Conservation (phyloP, 805 yeast species). For the Candida gorgasii region DNA sequence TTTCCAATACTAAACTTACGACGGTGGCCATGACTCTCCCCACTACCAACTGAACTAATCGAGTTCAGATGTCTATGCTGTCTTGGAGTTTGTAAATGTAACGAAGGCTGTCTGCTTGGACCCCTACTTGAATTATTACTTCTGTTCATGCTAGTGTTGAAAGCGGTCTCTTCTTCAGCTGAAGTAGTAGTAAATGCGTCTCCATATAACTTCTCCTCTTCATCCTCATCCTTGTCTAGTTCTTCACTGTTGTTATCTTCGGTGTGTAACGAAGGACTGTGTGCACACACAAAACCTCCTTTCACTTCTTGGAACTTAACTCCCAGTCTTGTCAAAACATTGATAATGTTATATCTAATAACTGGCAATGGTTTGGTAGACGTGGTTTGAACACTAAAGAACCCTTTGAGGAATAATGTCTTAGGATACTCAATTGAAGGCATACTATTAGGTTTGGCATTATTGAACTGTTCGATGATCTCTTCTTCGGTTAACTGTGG, state of each 20-base stretch:
- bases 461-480: conserved; percentile 42
- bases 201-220: conserved; percentile 37
- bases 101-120: conserved; percentile 43
- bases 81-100: conserved; percentile 32
- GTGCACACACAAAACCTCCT: conserved; percentile 90
- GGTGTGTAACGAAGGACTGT: conserved; percentile 49
- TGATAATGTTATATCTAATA: conserved; percentile 79
- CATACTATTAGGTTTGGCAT: conserved; percentile 77
- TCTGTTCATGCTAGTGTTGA: conserved; percentile 12
- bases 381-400: conserved; percentile 92
- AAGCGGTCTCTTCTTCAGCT: conserved; percentile 14
- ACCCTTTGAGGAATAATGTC: conserved; percentile 88
- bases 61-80: conserved; percentile 42
- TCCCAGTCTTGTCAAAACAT: conserved; percentile 71
- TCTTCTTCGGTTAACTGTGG: conserved; percentile 42
- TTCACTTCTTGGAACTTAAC: conserved; percentile 85
- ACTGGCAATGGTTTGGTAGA: conserved; percentile 90
- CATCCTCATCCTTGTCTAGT: conserved; percentile 20
- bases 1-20: conserved; percentile 66
- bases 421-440: conserved; percentile 93
- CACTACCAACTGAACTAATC: conserved; percentile 21
- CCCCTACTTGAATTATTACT: conserved; percentile 11
- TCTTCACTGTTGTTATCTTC: conserved; percentile 20
- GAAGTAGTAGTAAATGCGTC: conserved; percentile 42
- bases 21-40: conserved; percentile 43